Evolutionary conservation across 176 grass and related monocot species (phyloP), one percentile per base, ranked within the genome.

Genomic region (Alopecurus myosuroides): DNA sequence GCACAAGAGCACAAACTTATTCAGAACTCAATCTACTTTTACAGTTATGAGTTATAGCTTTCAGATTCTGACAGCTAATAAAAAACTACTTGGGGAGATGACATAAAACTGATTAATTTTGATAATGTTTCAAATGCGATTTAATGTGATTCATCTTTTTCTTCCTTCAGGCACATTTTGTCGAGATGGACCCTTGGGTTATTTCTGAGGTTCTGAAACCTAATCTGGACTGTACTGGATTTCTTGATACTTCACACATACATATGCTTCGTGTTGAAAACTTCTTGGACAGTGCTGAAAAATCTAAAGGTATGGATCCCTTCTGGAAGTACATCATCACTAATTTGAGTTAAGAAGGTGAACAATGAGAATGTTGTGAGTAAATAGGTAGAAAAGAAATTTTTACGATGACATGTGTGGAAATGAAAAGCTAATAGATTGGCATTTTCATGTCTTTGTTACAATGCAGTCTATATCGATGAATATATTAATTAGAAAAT

Each of bases 161-260:
- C 70, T 76, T 17, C 14, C 85, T 48, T 35, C 77, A 98, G 93
- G 93, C 77, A 50, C 97, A 98, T 74, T 98, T 98, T 84, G 93
- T 98, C 81, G 97, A 98, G 88, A 88, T 95, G 93, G 91, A 98
- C 79, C 91, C 93, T 81, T 96, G 93, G 93, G 91, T 98, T 78
- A 84, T 95, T 77, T 95, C 89, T 51, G 89, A 94, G 67, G 91
- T 98, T 28, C 85, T 96, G 52, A 85, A 76, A 70, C 97, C 93
- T 39, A 98, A 95, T 90, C 89, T 98, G 81, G 70, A 86, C 77
- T 85, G 82, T 80, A 98, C 93, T 79, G 97, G 93, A 88, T 99
- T 99, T 89, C 77, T 88, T 85, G 89, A 94, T 88, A 64, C 71
- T 19, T 99, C 97, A 33, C 89, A 87, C 67, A 91, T 99, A 85